Percentiles rank a stretch among this genome's conserved stretches.
Conservation (phyloP, 768 basidiomycete species). For the Hygrophorus pudorinus region DNA sequence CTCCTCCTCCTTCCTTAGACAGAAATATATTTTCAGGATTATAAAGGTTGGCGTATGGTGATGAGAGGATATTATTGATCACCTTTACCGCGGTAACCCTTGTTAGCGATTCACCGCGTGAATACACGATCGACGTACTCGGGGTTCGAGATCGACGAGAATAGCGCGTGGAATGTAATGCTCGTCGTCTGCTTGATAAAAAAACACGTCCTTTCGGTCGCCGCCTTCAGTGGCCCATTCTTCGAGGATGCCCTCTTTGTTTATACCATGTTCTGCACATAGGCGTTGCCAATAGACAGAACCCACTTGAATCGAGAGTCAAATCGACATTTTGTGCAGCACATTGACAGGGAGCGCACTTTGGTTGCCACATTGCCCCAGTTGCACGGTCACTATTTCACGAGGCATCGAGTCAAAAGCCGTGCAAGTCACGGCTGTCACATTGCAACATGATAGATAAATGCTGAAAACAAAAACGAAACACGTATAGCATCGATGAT, state of each 20-base stretch:
- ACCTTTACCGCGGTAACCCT: slow-evolving; percentile 45
- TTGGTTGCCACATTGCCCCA: slow-evolving; percentile 91
- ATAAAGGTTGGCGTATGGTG: slow-evolving; percentile 83
- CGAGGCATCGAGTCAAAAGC: slow-evolving; percentile 53
- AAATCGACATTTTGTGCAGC: slow-evolving; percentile 1
- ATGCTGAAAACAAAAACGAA: background rate
- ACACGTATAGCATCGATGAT: slow-evolving; percentile 2
- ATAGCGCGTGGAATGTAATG: slow-evolving; percentile 98
- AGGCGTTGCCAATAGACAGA: slow-evolving; percentile 98
- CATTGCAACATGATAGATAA: background rate
- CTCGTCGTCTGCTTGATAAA: slow-evolving; percentile 99
- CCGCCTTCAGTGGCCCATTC: slow-evolving; percentile 95
- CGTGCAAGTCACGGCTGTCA: background rate
- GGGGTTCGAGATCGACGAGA: slow-evolving; percentile 90
- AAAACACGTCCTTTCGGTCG: slow-evolving; percentile 98
- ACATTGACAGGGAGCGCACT: slow-evolving; percentile 37
- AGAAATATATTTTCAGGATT: slow-evolving; percentile 98
- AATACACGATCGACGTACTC: slow-evolving; percentile 44
- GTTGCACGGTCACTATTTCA: slow-evolving; percentile 75
- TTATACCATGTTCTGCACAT: slow-evolving; percentile 98
- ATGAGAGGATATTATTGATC: slow-evolving; percentile 87
- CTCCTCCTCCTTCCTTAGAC: slow-evolving; percentile 96
- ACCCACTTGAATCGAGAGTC: slow-evolving; percentile 54
- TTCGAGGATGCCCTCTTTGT: slow-evolving; percentile 88
- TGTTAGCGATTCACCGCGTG: background rate